A percentile compares a stretch with the other conserved stretches of the same genome.
These are phyloP conservation scores for Daedaleopsis nitida DNA, from an alignment of 768 basidiomycete species.

Conservation along the genomic window DNA sequence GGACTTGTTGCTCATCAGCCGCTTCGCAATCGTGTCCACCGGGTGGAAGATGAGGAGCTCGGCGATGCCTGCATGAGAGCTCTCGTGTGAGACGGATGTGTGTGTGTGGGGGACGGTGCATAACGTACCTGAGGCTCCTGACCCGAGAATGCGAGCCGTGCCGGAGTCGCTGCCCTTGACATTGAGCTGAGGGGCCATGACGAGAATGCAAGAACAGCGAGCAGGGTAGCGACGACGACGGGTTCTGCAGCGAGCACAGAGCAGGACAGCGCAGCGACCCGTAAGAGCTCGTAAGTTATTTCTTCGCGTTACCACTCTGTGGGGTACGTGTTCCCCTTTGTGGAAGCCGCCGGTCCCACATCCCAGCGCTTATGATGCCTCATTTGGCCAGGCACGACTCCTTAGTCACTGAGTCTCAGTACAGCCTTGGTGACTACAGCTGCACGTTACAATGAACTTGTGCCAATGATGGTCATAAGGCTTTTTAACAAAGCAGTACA, in stretches of 20 bases:
- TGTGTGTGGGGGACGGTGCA: background rate
- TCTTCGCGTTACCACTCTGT: background rate
- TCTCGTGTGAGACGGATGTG: background rate
- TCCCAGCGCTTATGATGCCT: no score
- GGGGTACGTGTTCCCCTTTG: no score
- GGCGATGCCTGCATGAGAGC: conserved; percentile 68
- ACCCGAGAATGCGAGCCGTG: conserved; percentile 86
- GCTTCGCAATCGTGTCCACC: conserved; percentile 97
- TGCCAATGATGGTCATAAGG: no score
- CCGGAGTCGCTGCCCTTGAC: conserved; percentile 78
- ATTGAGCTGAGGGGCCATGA: conserved; percentile 51
- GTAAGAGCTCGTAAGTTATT: background rate
- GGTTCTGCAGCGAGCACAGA: background rate
- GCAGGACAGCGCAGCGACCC: background rate
- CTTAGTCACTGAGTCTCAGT: no score
- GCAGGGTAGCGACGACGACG: background rate
- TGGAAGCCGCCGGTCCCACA: no score
- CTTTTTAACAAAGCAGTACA: no score
- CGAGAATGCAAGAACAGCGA: conserved; percentile 5
- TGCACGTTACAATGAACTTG: no score
- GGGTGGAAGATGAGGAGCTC: conserved; percentile 96
- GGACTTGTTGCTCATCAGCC: conserved; percentile 96
- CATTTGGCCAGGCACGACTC: no score
- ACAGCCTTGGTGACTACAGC: no score
- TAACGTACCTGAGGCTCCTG: conserved; percentile 83